Evolutionary conservation across 1,284 basidiomycete genomes (phyloP).

Genomic region (Sporisorium scitamineum): DNA sequence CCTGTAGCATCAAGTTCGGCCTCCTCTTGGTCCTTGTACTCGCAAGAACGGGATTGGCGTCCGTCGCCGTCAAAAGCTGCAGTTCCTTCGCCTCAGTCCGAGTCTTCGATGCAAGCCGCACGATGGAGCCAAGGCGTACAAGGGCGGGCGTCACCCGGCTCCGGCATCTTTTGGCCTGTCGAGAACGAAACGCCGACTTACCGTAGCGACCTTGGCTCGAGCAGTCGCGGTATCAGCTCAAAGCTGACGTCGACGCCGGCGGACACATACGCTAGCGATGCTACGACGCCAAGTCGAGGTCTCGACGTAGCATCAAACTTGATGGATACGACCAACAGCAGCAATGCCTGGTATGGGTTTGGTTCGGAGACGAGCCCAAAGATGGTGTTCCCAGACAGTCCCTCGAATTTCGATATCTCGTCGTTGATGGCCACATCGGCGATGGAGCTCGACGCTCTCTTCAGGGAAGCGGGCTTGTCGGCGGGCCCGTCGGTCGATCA

Average conservation of each 20-base stretch:
- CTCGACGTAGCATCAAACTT: conserved; percentile 18
- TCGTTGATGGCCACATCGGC: conserved; percentile 51
- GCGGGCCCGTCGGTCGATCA: conserved; percentile 35
- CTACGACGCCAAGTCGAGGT: conserved; percentile 38
- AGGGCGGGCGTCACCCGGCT: conserved; percentile 4
- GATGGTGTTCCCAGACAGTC: conserved; percentile 40
- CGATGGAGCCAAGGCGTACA: conserved; percentile 11
- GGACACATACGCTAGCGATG: conserved; percentile 23
- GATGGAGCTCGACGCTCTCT: conserved; percentile 49
- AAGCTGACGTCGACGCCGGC: conserved; percentile 12
- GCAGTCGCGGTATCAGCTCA: conserved; percentile 1
- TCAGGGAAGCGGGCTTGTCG: conserved; percentile 43
- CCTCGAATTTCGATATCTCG: conserved; percentile 46
- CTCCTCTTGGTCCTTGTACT: conserved; percentile 25
- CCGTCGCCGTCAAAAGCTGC: background rate
- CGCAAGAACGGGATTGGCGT: conserved; percentile 42
- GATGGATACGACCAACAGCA: conserved; percentile 8
- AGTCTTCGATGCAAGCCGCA: background rate
- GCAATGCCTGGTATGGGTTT: conserved; percentile 25
- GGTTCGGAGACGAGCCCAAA: conserved; percentile 33
- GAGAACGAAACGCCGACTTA: conserved; percentile 9
- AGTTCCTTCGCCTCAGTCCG: conserved; percentile 6
- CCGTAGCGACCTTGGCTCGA: background rate
- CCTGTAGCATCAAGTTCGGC: conserved; percentile 1
- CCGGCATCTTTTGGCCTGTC: conserved; percentile 13